A percentile compares a stretch with the other conserved stretches of the same genome.
Evolutionary conservation across 2,329 filamentous ascomycete genomes (phyloP).

Genomic region (Diaporthe helianthi): DNA sequence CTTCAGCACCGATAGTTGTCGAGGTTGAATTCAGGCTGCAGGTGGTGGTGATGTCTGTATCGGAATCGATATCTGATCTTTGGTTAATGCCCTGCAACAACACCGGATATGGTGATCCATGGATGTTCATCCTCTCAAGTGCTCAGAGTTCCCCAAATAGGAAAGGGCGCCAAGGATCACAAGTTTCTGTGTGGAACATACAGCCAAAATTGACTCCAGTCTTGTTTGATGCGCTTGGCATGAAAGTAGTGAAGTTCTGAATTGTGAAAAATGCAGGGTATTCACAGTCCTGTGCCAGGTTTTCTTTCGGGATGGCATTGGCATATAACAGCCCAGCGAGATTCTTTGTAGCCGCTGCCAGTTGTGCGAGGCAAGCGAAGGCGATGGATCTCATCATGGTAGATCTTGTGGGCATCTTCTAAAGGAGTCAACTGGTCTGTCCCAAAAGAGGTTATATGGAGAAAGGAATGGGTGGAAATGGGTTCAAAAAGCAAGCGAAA

Average conservation of each 20-base stretch:
- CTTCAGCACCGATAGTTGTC: constrained; percentile 42
- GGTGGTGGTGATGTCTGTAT: constrained; percentile 48
- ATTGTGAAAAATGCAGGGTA: constrained; percentile 50
- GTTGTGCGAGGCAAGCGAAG: constrained; percentile 25
- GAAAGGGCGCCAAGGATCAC: neutral
- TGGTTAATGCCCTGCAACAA: neutral
- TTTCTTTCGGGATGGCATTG: constrained; percentile 17
- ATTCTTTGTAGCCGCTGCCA: constrained; percentile 30
- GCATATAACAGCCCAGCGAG: constrained; percentile 10
- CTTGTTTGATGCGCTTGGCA: constrained; percentile 43
- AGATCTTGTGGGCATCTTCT: neutral
- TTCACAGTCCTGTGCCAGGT: constrained; percentile 41
- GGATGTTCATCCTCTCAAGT: too few species aligned
- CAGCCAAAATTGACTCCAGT: constrained; percentile 50
- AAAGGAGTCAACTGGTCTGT: neutral
- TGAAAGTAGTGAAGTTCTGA: constrained; percentile 45
- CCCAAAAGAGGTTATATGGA: neutral
- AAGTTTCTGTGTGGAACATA: neutral
- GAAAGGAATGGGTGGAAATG: neutral
- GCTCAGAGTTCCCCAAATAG: neutral
- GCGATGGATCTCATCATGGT: constrained; percentile 24
- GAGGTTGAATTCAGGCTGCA: constrained; percentile 55
- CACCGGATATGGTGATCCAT: neutral
- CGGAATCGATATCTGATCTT: constrained; percentile 42
- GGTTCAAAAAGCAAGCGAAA: neutral